Evolutionary conservation across 331 rosid genomes (phyloP).

Genomic region (Quercus lobata): DNA sequence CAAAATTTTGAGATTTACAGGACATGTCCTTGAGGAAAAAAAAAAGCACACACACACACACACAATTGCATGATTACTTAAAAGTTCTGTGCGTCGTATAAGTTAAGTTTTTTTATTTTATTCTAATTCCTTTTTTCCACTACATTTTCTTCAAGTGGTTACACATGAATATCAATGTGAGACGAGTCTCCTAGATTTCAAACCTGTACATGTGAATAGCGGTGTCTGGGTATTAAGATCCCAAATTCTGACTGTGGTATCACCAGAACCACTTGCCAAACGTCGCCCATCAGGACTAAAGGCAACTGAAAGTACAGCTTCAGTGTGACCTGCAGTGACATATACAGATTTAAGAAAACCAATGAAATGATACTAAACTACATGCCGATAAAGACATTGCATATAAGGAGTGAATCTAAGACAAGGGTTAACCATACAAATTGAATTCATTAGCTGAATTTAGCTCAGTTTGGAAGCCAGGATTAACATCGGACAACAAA

Average conservation of each 20-base stretch:
- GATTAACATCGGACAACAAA: neutral
- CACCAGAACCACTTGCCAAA: conserved; percentile 97
- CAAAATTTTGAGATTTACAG: neutral
- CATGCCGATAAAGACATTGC: neutral
- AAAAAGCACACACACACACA: too few relatives aligned
- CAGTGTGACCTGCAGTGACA: conserved; percentile 70
- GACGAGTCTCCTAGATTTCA: conserved; percentile 17
- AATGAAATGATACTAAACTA: neutral
- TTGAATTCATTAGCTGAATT: neutral
- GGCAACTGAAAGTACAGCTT: conserved; percentile 81
- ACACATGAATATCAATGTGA: conserved; percentile 11
- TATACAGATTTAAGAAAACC: neutral
- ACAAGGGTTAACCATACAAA: neutral
- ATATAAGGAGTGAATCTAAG: neutral
- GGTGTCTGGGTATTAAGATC: conserved; percentile 92
- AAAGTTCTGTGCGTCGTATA: neutral
- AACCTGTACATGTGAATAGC: conserved; percentile 81
- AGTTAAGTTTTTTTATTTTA: neutral
- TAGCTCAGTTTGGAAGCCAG: neutral
- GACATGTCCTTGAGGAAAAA: neutral
- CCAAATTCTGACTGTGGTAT: conserved; percentile 89
- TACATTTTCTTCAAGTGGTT: neutral
- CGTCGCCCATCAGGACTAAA: conserved; percentile 93
- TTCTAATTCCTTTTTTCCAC: neutral
- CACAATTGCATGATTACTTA: too few relatives aligned